These are phyloP conservation scores for Cystoisospora suis DNA, from an alignment of 169 alveolate genomes.

Conservation along the genomic window DNA sequence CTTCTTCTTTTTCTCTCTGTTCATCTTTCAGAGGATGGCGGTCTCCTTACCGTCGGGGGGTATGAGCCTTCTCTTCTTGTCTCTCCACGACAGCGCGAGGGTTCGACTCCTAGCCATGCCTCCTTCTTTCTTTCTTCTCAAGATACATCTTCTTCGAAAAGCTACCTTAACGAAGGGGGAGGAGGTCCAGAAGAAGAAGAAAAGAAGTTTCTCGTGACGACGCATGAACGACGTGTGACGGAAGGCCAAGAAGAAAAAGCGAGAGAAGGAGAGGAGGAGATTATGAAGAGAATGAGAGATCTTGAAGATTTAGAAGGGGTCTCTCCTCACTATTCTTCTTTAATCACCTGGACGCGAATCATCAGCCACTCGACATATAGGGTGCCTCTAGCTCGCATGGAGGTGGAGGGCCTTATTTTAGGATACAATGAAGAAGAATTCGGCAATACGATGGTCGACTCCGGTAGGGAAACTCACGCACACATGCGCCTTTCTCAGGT, in stretches of 20 bases:
- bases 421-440: constrained; percentile 24
- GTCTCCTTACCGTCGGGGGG: constrained; percentile 58
- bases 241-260: background rate
- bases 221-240: too few relatives aligned
- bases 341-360: constrained; percentile 34
- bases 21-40: constrained; percentile 46
- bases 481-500: too few relatives aligned
- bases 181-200: too few relatives aligned
- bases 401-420: constrained; percentile 40
- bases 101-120: background rate
- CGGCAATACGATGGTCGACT: constrained; percentile 54
- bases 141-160: background rate
- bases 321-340: background rate
- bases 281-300: too few relatives aligned
- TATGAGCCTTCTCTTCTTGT: constrained; percentile 32
- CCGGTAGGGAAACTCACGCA: constrained; percentile 11
- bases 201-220: background rate
- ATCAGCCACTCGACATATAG: constrained; percentile 39
- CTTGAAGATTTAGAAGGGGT: too few relatives aligned
- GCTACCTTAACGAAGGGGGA: too few relatives aligned
- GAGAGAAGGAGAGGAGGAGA: background rate
- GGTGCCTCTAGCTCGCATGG: constrained; percentile 27
- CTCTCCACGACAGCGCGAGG: background rate
- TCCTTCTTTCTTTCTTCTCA: background rate
- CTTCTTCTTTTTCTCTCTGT: background rate